These are phyloP conservation scores for Plantago elongata DNA, from an alignment of 257 asterid genomes.

Conservation along the genomic window DNA sequence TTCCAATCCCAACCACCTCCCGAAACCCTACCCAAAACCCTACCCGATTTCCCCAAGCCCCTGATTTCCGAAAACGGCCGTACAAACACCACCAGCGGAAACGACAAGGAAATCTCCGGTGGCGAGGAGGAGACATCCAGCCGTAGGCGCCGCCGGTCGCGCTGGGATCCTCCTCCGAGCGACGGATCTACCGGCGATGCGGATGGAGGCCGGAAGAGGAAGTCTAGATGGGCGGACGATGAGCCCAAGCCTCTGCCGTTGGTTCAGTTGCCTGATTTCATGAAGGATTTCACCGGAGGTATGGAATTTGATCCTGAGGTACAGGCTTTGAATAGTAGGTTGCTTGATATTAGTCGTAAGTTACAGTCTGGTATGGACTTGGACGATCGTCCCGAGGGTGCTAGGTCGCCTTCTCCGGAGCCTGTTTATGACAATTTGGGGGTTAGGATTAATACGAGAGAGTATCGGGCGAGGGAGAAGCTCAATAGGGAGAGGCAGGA, in stretches of 20 bases:
- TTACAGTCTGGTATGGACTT: constrained; percentile 80
- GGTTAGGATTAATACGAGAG: constrained; percentile 85
- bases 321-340: constrained; percentile 75
- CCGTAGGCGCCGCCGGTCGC: constrained; percentile 61
- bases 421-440: constrained; percentile 91
- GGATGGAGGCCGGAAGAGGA: constrained; percentile 70
- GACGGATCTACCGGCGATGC: constrained; percentile 17
- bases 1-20: constrained; percentile 41
- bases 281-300: constrained; percentile 52
- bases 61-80: constrained; percentile 54
- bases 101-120: constrained; percentile 76
- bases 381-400: constrained; percentile 90
- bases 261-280: constrained; percentile 2
- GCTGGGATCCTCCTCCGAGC: constrained; percentile 88
- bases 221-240: constrained; percentile 94
- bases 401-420: constrained; percentile 95
- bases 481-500: constrained; percentile 88
- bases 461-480: constrained; percentile 85
- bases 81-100: constrained; percentile 63
- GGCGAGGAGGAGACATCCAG: constrained; percentile 89
- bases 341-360: constrained; percentile 80
- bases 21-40: constrained; percentile 59
- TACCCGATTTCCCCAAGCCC: constrained; percentile 38
- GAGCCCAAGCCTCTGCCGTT: neutral
- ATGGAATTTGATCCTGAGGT: constrained; percentile 87